Evolutionary conservation across 208 protist genomes (phyloP).

Genomic region (Crithidia fasciculata): DNA sequence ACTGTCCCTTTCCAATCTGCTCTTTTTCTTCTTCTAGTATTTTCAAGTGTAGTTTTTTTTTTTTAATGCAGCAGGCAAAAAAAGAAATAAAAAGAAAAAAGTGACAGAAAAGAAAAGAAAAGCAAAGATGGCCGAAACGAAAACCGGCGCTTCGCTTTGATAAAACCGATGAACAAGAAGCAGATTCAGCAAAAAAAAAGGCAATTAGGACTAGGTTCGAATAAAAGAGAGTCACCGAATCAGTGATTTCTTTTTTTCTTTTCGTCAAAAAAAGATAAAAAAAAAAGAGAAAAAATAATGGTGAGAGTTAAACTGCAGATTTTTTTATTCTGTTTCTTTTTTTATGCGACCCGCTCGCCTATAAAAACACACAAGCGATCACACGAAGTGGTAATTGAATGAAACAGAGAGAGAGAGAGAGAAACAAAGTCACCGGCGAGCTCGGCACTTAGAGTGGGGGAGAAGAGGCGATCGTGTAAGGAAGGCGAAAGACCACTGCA

Average conservation of each 20-base stretch:
- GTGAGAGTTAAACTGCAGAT: neutral
- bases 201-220: too few species aligned
- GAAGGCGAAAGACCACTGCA: neutral
- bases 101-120: neutral
- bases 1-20: too few species aligned
- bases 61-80: neutral
- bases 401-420: too few species aligned
- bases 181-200: too few species aligned
- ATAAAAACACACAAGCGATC: neutral
- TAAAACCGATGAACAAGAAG: too few species aligned
- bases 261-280: neutral
- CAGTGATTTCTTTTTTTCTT: too few species aligned
- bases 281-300: neutral
- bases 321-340: neutral
- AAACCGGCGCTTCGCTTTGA: neutral
- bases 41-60: too few species aligned
- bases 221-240: too few species aligned
- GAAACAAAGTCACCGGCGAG: neutral
- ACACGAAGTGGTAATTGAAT: too few species aligned
- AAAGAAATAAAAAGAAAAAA: neutral
- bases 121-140: neutral
- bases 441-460: neutral
- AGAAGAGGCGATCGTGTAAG: neutral
- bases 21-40: too few species aligned
- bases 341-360: neutral